phyloP scores from a whole-genome alignment of 1,284 basidiomycete genomes.

The Ceratobasidium sp. region DNA sequence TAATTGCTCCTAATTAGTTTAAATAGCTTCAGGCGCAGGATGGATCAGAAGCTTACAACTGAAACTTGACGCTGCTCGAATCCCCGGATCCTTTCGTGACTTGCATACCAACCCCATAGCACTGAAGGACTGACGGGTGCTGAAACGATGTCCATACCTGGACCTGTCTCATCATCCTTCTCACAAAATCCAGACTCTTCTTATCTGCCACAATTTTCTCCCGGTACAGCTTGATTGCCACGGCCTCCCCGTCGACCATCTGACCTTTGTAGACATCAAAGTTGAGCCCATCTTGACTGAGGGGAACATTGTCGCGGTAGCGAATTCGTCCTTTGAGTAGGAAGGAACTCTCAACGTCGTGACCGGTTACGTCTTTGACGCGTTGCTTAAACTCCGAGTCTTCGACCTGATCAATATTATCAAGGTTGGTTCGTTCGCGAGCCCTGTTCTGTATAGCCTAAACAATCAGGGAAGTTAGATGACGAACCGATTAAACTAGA shows the following conservation, averaged over 20 bases:
- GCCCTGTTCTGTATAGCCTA: slow-evolving; percentile 15
- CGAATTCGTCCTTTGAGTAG: slow-evolving; percentile 26
- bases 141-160: slow-evolving; percentile 30
- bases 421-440: background rate
- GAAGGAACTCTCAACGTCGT: background rate
- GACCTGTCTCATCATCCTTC: slow-evolving; percentile 37
- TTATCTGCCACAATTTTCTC: slow-evolving; percentile 7
- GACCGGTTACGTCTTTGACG: slow-evolving; percentile 16
- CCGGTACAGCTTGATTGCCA: slow-evolving; percentile 37
- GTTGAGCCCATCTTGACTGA: background rate
- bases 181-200: slow-evolving; percentile 19
- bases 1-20: background rate
- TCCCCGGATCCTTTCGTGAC: slow-evolving; percentile 6
- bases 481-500: background rate
- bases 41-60: slow-evolving; percentile 21
- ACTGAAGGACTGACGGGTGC: slow-evolving; percentile 23
- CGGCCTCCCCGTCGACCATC: slow-evolving; percentile 11
- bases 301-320: slow-evolving; percentile 13
- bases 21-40: no score
- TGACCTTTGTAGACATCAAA: slow-evolving; percentile 28
- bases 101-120: slow-evolving; percentile 37
- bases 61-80: slow-evolving; percentile 1
- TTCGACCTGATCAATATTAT: slow-evolving; percentile 22
- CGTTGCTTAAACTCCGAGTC: background rate
- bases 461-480: background rate